Conservation (phyloP, 2,329 filamentous ascomycete genomes). For the Pestalotiopsis sp. region DNA sequence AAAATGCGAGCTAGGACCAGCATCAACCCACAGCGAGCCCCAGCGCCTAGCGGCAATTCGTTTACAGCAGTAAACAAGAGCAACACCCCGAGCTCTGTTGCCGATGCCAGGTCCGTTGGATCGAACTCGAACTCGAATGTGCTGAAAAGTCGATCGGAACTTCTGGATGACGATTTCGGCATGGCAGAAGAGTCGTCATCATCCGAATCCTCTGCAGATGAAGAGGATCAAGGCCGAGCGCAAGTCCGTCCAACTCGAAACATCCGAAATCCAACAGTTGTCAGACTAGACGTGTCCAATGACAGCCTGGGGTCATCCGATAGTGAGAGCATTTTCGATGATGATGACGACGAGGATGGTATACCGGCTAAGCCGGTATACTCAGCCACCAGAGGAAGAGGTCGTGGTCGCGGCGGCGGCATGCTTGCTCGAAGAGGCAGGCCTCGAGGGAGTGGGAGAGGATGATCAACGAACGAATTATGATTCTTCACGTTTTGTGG, state of each 20-base stretch:
- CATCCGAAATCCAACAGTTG: constrained; percentile 29
- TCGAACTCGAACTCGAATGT: background rate
- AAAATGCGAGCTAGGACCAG: constrained; percentile 43
- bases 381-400: constrained; percentile 22
- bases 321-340: constrained; percentile 18
- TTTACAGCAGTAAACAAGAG: background rate
- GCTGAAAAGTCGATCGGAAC: background rate
- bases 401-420: constrained; percentile 15
- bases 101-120: no score
- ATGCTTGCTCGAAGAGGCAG: background rate
- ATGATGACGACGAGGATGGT: constrained; percentile 20
- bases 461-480: background rate
- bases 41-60: constrained; percentile 27
- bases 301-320: constrained; percentile 12
- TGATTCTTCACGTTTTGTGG: background rate
- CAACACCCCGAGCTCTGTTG: background rate
- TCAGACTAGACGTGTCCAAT: constrained; percentile 31
- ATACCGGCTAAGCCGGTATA: constrained; percentile 11
- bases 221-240: background rate
- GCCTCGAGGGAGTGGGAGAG: background rate
- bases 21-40: background rate
- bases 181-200: background rate
- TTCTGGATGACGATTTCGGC: constrained; percentile 1
- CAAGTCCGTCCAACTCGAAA: background rate
- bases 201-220: background rate